Conservation (phyloP, 1,139 yeast genomes). For the Geotrichum europaeum region DNA sequence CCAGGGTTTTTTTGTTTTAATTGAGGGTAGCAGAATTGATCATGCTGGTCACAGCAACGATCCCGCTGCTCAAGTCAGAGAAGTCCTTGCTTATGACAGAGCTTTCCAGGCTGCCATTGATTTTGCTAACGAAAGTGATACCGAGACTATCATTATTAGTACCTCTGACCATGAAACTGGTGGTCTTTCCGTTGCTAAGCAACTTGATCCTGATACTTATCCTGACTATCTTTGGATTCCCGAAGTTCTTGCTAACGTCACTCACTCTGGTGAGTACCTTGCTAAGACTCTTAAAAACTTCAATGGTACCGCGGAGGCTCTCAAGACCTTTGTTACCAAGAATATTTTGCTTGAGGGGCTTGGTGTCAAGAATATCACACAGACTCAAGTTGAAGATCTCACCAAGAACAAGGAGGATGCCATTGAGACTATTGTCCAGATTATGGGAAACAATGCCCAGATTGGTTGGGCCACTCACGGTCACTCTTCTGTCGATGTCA, state of each 20-base stretch:
- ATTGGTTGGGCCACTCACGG: constrained; percentile 89
- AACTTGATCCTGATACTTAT: constrained; percentile 45
- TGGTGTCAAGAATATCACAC: constrained; percentile 52
- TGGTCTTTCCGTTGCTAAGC: constrained; percentile 74
- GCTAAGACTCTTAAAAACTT: constrained; percentile 37
- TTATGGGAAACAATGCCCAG: constrained; percentile 65
- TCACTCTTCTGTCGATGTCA: constrained; percentile 86
- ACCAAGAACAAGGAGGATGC: constrained; percentile 27
- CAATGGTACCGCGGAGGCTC: constrained; percentile 27
- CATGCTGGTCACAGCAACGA: constrained; percentile 90
- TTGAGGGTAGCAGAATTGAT: constrained; percentile 86
- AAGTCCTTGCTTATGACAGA: constrained; percentile 68
- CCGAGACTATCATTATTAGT: constrained; percentile 66
- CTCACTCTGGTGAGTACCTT: constrained; percentile 69
- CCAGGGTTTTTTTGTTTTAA: constrained; percentile 70
- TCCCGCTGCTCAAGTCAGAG: constrained; percentile 80
- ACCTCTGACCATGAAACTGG: constrained; percentile 94
- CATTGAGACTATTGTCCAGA: constrained; percentile 46
- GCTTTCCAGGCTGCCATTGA: constrained; percentile 65
- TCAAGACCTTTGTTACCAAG: constrained; percentile 42
- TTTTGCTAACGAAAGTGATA: constrained; percentile 56
- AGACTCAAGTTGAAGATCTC: constrained; percentile 43
- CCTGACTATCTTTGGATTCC: constrained; percentile 79
- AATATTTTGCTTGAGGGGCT: constrained; percentile 52
- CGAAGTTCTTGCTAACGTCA: constrained; percentile 54